phyloP scores from a whole-genome alignment of 2,329 filamentous ascomycete species.

The Ascochyta lentis region DNA sequence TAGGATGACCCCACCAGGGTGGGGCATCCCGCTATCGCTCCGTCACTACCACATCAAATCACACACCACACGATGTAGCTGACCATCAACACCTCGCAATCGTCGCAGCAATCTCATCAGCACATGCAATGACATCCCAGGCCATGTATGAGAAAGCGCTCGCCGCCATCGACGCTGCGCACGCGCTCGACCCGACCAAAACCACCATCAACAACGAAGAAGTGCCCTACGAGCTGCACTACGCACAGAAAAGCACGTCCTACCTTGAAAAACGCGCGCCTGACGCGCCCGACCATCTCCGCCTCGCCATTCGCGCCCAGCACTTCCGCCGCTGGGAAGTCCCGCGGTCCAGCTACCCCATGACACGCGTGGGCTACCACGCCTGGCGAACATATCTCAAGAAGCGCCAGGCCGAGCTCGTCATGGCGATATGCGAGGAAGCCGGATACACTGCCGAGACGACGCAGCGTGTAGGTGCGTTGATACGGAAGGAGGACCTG shows the following conservation, averaged over 20 bases:
- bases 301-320: conserved; percentile 80
- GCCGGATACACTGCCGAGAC: conserved; percentile 61
- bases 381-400: conserved; percentile 78
- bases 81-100: background rate
- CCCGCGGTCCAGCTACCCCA: conserved; percentile 74
- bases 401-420: conserved; percentile 73
- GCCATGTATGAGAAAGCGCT: conserved; percentile 58
- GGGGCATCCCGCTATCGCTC: conserved; percentile 26
- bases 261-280: conserved; percentile 71
- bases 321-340: conserved; percentile 89
- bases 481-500: conserved; percentile 81
- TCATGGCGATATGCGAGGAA: conserved; percentile 59
- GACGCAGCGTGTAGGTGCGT: conserved; percentile 67
- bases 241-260: conserved; percentile 78
- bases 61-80: conserved; percentile 21
- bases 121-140: conserved; percentile 15
- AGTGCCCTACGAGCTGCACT: conserved; percentile 80
- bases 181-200: conserved; percentile 70
- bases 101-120: background rate
- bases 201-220: conserved; percentile 51
- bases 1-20: conserved; percentile 16
- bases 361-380: conserved; percentile 77
- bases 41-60: conserved; percentile 14
- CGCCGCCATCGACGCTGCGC: conserved; percentile 74
- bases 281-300: conserved; percentile 69